phyloP scores from a whole-genome alignment of 768 basidiomycete species.

The Mycena capillaripes region DNA sequence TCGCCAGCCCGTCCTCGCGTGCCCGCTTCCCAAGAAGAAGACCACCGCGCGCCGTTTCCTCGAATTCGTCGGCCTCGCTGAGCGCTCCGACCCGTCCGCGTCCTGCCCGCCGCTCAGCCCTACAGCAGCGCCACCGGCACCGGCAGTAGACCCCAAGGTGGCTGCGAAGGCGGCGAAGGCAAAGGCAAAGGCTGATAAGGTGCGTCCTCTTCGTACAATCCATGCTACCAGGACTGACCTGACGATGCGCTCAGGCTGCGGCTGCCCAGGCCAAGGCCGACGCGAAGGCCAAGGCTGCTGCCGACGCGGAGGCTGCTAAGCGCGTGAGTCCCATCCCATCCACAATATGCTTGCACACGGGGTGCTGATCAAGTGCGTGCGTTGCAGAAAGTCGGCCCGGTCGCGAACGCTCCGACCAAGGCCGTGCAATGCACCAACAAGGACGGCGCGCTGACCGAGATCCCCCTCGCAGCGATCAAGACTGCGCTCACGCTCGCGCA shows the following conservation, averaged over 20 bases:
- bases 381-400: conserved; percentile 10
- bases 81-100: not conserved
- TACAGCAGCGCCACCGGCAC: not conserved
- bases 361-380: not conserved
- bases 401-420: conserved; percentile 22
- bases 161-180: conserved; percentile 14
- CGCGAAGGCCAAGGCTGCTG: not conserved
- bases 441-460: conserved; percentile 7
- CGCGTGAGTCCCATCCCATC: conserved; percentile 12
- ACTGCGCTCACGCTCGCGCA: conserved; percentile 28
- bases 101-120: conserved; percentile 5
- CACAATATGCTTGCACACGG: not conserved
- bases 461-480: conserved; percentile 23
- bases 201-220: no score
- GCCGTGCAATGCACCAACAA: conserved; percentile 20
- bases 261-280: not conserved
- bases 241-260: no score
- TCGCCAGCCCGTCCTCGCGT: not conserved
- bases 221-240: no score
- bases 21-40: conserved; percentile 1
- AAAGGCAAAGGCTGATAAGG: conserved; percentile 10
- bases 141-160: not conserved
- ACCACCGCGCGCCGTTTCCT: conserved; percentile 28
- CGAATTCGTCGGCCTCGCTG: conserved; percentile 21
- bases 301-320: conserved; percentile 9